Evolutionary conservation across 2,329 filamentous ascomycete species (phyloP).

Genomic region (Xylariaceae sp.): DNA sequence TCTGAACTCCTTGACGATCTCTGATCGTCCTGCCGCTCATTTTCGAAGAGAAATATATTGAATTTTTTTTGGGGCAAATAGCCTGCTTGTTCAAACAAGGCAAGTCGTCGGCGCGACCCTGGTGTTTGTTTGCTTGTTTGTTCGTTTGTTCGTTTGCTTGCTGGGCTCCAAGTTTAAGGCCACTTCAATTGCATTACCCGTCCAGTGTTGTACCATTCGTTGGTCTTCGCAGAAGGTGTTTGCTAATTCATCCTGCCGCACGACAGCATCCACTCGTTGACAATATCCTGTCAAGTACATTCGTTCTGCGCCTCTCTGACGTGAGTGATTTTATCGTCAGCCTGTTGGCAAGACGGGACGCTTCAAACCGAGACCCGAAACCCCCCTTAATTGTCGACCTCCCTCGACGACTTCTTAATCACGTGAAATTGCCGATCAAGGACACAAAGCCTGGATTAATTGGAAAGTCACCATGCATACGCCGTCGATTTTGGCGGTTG

Average conservation of each 20-base stretch:
- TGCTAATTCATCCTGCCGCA: constrained; percentile 18
- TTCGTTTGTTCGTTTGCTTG: no score
- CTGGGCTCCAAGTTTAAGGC: not conserved
- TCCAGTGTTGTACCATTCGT: no score
- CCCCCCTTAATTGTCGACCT: constrained; percentile 18
- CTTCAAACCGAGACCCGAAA: constrained; percentile 13
- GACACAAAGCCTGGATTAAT: constrained; percentile 18
- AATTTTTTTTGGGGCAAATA: constrained; percentile 7
- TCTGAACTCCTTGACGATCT: constrained; percentile 30
- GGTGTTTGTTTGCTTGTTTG: not conserved
- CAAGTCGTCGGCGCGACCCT: constrained; percentile 16
- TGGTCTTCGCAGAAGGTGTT: constrained; percentile 7
- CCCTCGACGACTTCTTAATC: constrained; percentile 3
- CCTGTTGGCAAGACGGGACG: constrained; percentile 16
- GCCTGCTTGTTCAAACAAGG: constrained; percentile 28
- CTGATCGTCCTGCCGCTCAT: constrained; percentile 34
- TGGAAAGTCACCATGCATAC: constrained; percentile 27
- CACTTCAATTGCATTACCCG: not conserved
- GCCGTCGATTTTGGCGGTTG: constrained; percentile 31
- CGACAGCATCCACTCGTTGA: constrained; percentile 37
- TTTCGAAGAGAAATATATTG: constrained; percentile 18
- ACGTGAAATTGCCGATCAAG: constrained; percentile 14
- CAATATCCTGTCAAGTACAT: constrained; percentile 41
- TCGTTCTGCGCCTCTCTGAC: constrained; percentile 40
- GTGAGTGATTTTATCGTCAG: constrained; percentile 26